Evolutionary conservation across 106 monocot species (phyloP), one percentile per base, ranked within the genome.

Genomic region (Platanthera zijinensis): DNA sequence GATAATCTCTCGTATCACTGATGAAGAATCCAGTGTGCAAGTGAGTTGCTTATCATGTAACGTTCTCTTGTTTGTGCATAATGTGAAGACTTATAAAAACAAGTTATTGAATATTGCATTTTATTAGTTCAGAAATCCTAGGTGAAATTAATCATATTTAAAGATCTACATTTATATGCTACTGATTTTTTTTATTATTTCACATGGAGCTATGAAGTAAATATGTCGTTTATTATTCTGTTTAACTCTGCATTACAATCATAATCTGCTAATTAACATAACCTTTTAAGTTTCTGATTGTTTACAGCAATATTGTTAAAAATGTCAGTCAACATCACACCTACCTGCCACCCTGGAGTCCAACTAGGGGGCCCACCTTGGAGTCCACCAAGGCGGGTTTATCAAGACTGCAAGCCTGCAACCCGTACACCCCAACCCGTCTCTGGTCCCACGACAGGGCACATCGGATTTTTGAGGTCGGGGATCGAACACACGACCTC

Each of bases 1-100:
- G 85, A 90, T 99, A 10, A 94, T 99, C 82, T 92, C 94, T 84
- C 94, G 99, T 79, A 88, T 99, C 79, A 92, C 82, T 57, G 99
- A 97, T 83, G 99, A 99, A 74, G 99, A 99, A 88, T 89, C 94
- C 46, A 94, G 94, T 62, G 79, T 99, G 77, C 94, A 94, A 86
- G 99, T 99, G 63, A 84, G 83, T 83, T 78, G 10, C 15, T 22
- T 48, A 48, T 64, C 45, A 82, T 66, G 14, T 63, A 39, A 39
- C 3, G 6, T 48, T 48, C 15, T 48, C 5, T 17, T 70, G 67
- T 48, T 72, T 61, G 7, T 50, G 18, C 22, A 21, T 51, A 51
- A 50, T 51, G 4, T 72, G 50, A 72, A 17, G 10, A 46, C 6
- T 51, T 72, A 50, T 22, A 19, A 72, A 18, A 72, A 10, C 10